phyloP scores from a whole-genome alignment of 345 rosid genomes.

The Salix dunnii region DNA sequence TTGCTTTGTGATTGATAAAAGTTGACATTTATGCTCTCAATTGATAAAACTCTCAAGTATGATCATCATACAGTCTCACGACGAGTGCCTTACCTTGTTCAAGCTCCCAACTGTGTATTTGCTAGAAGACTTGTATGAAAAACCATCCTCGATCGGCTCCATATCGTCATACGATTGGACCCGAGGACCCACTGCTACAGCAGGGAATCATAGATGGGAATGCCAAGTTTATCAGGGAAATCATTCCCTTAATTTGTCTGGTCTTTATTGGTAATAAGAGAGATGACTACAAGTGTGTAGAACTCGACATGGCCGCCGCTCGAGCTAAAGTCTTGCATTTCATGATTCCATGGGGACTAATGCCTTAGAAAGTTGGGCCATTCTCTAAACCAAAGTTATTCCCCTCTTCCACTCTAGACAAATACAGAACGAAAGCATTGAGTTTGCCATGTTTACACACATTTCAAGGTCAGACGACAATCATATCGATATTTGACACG shows the following conservation, averaged over 20 bases:
- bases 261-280: background rate
- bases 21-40: no score
- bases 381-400: background rate
- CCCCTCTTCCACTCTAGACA: background rate
- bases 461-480: background rate
- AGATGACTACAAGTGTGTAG: background rate
- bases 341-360: slow-evolving; percentile 7
- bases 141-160: background rate
- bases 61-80: no score
- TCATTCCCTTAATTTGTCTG: background rate
- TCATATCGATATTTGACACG: background rate
- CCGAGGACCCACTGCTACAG: background rate
- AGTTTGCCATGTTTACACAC: background rate
- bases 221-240: background rate
- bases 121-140: background rate
- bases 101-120: background rate
- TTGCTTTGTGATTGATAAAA: no score
- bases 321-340: background rate
- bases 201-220: background rate
- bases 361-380: slow-evolving; percentile 3
- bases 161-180: background rate
- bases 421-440: background rate
- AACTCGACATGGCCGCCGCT: background rate
- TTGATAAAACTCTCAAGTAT: no score
- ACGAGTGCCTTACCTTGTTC: background rate